phyloP scores from a whole-genome alignment of 148 eudicot genomes.

The Rhododendron vialii region DNA sequence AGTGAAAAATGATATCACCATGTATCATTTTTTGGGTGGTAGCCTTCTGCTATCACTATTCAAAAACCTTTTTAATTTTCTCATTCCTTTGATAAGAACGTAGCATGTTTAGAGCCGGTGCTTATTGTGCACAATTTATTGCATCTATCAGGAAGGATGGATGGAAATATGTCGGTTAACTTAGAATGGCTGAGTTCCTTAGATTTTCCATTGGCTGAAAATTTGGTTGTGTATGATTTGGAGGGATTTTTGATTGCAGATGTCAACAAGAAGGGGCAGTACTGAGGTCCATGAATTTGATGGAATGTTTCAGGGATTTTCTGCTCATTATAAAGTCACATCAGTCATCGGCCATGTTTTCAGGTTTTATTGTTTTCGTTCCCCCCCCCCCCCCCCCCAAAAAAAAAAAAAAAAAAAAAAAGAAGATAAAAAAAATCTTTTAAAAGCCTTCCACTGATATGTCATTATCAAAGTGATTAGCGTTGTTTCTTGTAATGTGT shows the following conservation, averaged over 20 bases:
- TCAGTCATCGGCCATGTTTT: slow-evolving; percentile 98
- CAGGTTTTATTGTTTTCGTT: slow-evolving; percentile 34
- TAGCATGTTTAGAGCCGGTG: not conserved
- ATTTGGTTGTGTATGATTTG: not conserved
- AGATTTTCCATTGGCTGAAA: not conserved
- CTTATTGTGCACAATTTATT: not conserved
- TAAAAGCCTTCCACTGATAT: not conserved
- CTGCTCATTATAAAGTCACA: slow-evolving; percentile 68
- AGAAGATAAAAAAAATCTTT: not conserved
- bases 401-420: too few relatives aligned
- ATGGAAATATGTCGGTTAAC: not conserved
- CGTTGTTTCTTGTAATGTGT: not conserved
- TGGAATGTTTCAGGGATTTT: slow-evolving; percentile 58
- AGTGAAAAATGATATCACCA: not conserved
- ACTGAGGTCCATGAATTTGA: slow-evolving; percentile 94
- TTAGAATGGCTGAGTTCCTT: not conserved
- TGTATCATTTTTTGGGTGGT: not conserved
- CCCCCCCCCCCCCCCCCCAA: too few relatives aligned
- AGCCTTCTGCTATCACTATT: not conserved
- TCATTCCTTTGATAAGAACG: not conserved
- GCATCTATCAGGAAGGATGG: not conserved
- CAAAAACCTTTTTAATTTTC: not conserved
- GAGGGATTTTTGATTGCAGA: slow-evolving; percentile 35
- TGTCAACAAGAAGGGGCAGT: slow-evolving; percentile 84
- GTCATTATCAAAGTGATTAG: not conserved